Percentiles rank a stretch among this genome's conserved stretches.
These are phyloP conservation scores for Geotrichum europaeum DNA, from an alignment of 1,139 yeast species.

Conservation along the genomic window DNA sequence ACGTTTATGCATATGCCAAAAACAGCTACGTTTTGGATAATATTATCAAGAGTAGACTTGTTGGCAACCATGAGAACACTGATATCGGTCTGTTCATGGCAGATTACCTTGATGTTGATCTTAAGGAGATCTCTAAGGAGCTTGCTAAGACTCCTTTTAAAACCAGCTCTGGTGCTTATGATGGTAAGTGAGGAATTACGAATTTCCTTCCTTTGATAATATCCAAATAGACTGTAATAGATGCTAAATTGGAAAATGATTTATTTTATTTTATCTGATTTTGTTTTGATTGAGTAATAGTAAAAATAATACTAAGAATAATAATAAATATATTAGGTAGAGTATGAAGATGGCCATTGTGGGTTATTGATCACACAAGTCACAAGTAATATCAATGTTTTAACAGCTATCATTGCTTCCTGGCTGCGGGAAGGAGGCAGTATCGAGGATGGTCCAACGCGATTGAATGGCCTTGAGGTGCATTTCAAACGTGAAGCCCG, in stretches of 20 bases:
- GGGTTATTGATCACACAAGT: not conserved
- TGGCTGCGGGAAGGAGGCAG: not conserved
- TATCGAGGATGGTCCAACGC: slow-evolving; percentile 15
- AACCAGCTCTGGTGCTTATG: not conserved
- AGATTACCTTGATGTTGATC: slow-evolving; percentile 48
- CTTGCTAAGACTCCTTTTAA: not conserved
- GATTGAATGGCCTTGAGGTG: slow-evolving; percentile 11
- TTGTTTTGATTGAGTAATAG: not conserved
- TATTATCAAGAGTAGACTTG: slow-evolving; percentile 32
- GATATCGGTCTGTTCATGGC: slow-evolving; percentile 74
- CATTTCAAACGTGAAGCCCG: slow-evolving; percentile 14
- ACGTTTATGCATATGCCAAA: slow-evolving; percentile 67
- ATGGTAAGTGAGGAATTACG: not conserved
- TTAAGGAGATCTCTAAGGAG: slow-evolving; percentile 45
- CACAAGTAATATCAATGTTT: not conserved
- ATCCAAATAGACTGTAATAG: not conserved
- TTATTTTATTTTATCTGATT: not conserved
- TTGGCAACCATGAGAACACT: slow-evolving; percentile 60
- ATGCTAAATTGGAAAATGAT: not conserved
- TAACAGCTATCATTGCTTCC: not conserved
- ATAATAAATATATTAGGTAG: not conserved
- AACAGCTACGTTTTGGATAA: slow-evolving; percentile 37
- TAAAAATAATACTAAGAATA: not conserved
- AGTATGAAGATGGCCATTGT: not conserved
- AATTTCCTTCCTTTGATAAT: not conserved